Evolutionary conservation across 73 alveolate genomes (phyloP), one percentile per base, ranked within the genome.

Genomic region (Symbiodinium natans): DNA sequence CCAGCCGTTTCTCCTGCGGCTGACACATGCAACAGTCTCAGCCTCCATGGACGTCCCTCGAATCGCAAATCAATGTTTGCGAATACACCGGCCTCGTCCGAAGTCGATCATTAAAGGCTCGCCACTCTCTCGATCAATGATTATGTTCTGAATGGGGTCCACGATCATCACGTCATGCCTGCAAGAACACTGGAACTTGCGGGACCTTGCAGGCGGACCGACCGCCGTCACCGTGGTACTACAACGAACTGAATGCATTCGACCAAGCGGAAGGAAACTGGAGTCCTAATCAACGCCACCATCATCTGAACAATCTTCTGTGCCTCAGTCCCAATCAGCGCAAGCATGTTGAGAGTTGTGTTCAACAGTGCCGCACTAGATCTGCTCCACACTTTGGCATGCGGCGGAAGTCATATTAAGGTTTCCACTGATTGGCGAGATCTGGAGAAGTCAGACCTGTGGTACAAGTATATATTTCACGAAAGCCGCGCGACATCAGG

Each of bases 161-260:
- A 92, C 98, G 41, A 74, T 73, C 98, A 92, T 92, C 56, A 92
- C 98, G 40, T 92, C 98, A 52, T 92, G 98, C 90, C 98, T 71
- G 29, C 56, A 33, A 3, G 19, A 36, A 71, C 27, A 8, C 36
- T 7, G 8, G 39, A 17, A 13, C 83, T 17, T 11, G 9, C 83
- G 40, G 36, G 25, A 17, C n/a, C n/a, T n/a, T n/a, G n/a, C n/a
- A n/a, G 52, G 13, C 54, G 13, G 59, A 80, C 11, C 13, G 74
- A 9, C 74, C 27, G 92, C 17, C 31, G 40, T n/a, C 15, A 29
- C 27, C 29, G 27, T 31, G 3, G 41, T n/a, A n/a, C 86, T n/a
- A 9, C 40, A 63, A n/a, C 29, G 19, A n/a, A 29, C 31, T 23
- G 42, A 23, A 74, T 36, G 71, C 90, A 23, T 1, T 17, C 5